These are phyloP conservation scores for Zygosaccharomyces gambellarensis DNA, from an alignment of 805 yeast genomes.

Conservation along the genomic window DNA sequence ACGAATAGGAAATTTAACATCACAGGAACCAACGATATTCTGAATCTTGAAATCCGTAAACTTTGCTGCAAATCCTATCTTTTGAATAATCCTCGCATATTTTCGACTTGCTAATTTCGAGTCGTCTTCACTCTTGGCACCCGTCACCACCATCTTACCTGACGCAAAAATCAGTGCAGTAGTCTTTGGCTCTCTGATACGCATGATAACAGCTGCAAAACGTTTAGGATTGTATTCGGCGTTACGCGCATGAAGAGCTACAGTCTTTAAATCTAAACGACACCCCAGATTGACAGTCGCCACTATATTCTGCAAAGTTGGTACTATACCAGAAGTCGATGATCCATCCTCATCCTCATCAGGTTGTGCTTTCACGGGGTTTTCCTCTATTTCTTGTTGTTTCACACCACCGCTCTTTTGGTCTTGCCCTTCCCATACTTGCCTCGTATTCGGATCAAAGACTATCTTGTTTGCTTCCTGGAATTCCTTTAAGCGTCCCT, in stretches of 20 bases:
- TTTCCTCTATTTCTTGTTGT: slow-evolving; percentile 3
- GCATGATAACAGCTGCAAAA: slow-evolving; percentile 99
- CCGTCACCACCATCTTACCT: slow-evolving; percentile 99
- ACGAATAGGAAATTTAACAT: slow-evolving; percentile 95
- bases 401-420: slow-evolving; percentile 12
- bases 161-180: slow-evolving; percentile 97
- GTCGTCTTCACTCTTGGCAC: slow-evolving; percentile 98
- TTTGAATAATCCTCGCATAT: slow-evolving; percentile 96
- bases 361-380: slow-evolving; percentile 11
- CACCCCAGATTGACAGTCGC: slow-evolving; percentile 97
- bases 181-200: slow-evolving; percentile 97
- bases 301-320: slow-evolving; percentile 88
- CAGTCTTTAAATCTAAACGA: slow-evolving; percentile 90
- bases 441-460: slow-evolving; percentile 36
- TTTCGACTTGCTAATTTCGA: slow-evolving; percentile 97
- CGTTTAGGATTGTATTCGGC: slow-evolving; percentile 98
- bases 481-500: slow-evolving; percentile 32
- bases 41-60: slow-evolving; percentile 97
- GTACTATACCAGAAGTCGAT: slow-evolving; percentile 91
- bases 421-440: slow-evolving; percentile 35
- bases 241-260: slow-evolving; percentile 96
- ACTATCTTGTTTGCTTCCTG: slow-evolving; percentile 34
- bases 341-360: slow-evolving; percentile 48
- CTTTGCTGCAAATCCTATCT: slow-evolving; percentile 95
- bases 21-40: slow-evolving; percentile 97